Evolutionary conservation across 2,329 filamentous ascomycete species (phyloP), one percentile per base, ranked within the genome.

Genomic region (Xylariaceae sp.): DNA sequence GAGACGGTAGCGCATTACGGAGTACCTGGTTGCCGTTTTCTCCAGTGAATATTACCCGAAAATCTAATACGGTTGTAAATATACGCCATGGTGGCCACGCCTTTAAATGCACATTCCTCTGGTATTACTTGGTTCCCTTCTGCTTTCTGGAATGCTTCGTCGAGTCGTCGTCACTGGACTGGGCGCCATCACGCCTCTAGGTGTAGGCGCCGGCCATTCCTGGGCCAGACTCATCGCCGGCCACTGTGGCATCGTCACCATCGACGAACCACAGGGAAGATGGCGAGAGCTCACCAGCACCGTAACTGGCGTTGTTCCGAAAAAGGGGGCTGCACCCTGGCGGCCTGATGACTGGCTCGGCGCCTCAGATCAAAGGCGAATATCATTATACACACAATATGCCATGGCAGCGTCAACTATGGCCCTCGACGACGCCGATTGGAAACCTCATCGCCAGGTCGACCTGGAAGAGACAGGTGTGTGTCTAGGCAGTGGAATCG

Each of bases 401-500:
- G 90, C 89, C 11, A 72, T 94, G 52, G 87, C 84, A 10, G 87
- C 89, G 3, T 74, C 86, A 0, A 75, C 86, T 32, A 92, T 96
- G 72, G 92, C 92, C 0, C 65, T 98, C 32, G 61, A 75, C 18
- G 87, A 96, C 65, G 82, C 90, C 1, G 77, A 72, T 2, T 95
- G 89, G 86, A 67, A 72, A 31, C 77, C 81, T 0, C 64, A 63
- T 5, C 60, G 54, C 4, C 65, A 69, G 13, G 70, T 77, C 16
- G 75, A 89, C 37, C 70, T 73, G 16, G 83, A 94, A 52, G 70
- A 71, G 35, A 94, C 89, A 0, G 92, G 92, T 1, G 84, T 98
- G 2, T 94, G 90, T 51, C 70, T 98, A 25, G 92, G 92, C 2
- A 96, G 90, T 45, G 92, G 92, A 2, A 95, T 98, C 49, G 92